A percentile compares a stretch with the other conserved stretches of the same genome.
Conservation (phyloP, 1,139 yeast genomes). For the Pichia sp. region DNA sequence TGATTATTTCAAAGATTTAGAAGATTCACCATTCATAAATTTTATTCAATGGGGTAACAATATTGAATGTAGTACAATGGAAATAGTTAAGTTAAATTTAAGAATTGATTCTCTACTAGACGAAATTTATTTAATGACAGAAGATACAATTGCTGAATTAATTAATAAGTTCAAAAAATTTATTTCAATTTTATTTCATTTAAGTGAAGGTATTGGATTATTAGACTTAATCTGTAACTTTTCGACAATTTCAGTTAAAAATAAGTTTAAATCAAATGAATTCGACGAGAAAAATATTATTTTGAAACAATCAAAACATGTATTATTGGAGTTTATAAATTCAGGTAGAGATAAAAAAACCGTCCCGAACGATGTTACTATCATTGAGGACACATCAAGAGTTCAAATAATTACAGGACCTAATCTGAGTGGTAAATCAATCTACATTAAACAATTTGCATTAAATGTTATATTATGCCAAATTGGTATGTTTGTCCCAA, state of each 20-base stretch:
- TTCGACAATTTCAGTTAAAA: constrained; percentile 24
- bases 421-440: constrained; percentile 51
- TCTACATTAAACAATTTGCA: constrained; percentile 43
- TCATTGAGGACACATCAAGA: constrained; percentile 32
- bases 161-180: constrained; percentile 26
- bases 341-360: constrained; percentile 15
- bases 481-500: constrained; percentile 47
- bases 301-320: constrained; percentile 35
- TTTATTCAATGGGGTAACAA: constrained; percentile 28
- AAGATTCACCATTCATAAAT: constrained; percentile 30
- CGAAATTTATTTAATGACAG: constrained; percentile 38
- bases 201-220: constrained; percentile 40
- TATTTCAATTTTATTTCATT: constrained; percentile 35
- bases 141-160: constrained; percentile 33
- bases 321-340: constrained; percentile 30
- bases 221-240: constrained; percentile 38
- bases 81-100: constrained; percentile 36
- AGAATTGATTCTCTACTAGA: constrained; percentile 34
- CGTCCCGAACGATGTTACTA: constrained; percentile 36
- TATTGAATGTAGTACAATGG: constrained; percentile 38
- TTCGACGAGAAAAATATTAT: constrained; percentile 27
- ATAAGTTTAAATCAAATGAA: constrained; percentile 23
- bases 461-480: constrained; percentile 42
- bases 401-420: constrained; percentile 42
- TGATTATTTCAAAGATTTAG: not conserved